Base-by-base conservation (phyloP, 2,329 filamentous ascomycete genomes). In the Chalaropsis thielavioides region DNA sequence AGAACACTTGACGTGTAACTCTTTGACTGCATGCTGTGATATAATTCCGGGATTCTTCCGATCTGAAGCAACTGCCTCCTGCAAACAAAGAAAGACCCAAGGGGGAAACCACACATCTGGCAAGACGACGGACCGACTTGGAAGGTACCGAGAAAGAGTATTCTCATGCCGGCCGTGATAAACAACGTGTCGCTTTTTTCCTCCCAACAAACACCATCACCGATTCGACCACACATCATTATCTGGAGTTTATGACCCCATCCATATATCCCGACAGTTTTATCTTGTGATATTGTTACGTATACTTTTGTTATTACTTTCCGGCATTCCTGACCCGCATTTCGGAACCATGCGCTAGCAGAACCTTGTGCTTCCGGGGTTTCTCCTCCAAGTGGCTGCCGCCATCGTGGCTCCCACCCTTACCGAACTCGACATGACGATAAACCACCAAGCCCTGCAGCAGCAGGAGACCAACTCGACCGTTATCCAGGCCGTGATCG, bases 371-470 rank as follows among this genome's bases (percentile, higher is more conserved):
- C 19, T 44, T 44, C 22, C 59, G 19, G 59, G 59, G 41, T 24
- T 44, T 61, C 22, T 61, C n/a, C 59, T 46, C 38, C 59, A 61
- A 31, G 40, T 44, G 59, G 41, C 22, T 22, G 59, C 40, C 24
- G 59, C 59, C n/a, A 58, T 58, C 24, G 38, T 44, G 38, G 59
- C 40, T n/a, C 41, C 59, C 22, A 46, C 40, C 40, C 59, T 58
- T 31, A 61, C 59, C 59, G 59, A 61, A 22, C 41, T 40, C 15
- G 59, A 27, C 24, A 46, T 22, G 22, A 44, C 59, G 38, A n/a
- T 44, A 19, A 46, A 44, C 59, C 19, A 46, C 15, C 22, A 44
- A 11, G 8, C 17, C 13, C 27, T 58, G 17, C 40, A 61, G n/a
- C 40, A 61, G n/a, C 24, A 24, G 24, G 35, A 51, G 27, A 15